Conservation (phyloP, 257 asterid species). For the Cynanchum wilfordii region DNA sequence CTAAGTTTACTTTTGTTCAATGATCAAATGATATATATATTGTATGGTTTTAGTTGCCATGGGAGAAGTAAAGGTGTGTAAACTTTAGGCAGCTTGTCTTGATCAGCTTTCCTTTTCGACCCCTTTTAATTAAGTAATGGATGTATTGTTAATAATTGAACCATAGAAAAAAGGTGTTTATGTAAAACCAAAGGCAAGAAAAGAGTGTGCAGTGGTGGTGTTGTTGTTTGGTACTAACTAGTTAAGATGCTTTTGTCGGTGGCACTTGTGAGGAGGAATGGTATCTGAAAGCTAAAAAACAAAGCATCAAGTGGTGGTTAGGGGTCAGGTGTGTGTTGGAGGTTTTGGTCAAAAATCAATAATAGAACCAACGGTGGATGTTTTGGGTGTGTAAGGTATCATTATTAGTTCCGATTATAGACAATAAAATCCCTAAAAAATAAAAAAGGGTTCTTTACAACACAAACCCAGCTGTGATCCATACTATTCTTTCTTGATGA, state of each 20-base stretch:
- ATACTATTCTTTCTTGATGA: conserved; percentile 20
- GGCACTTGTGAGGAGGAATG: conserved; percentile 5
- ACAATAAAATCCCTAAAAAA: background rate
- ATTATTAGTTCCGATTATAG: conserved; percentile 12
- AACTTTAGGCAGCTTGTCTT: conserved; percentile 8
- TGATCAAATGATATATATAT: background rate
- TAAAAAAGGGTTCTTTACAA: conserved; percentile 20
- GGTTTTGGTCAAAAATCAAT: background rate
- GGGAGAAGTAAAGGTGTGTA: background rate
- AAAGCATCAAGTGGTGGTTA: conserved; percentile 7
- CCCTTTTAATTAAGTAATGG: background rate
- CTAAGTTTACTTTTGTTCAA: conserved; percentile 8
- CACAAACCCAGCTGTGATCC: conserved; percentile 29
- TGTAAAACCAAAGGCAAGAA: background rate
- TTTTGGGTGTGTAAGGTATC: conserved; percentile 10
- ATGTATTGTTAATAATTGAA: background rate
- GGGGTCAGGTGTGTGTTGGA: background rate
- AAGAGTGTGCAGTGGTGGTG: background rate
- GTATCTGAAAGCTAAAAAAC: conserved; percentile 9
- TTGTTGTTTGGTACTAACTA: background rate
- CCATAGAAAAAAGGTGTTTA: background rate
- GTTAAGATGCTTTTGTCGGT: conserved; percentile 16
- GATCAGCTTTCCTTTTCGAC: conserved; percentile 1
- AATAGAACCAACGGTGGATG: conserved; percentile 8
- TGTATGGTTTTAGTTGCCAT: too few relatives aligned